A percentile compares a stretch with the other conserved stretches of the same genome.
Conservation (phyloP, 2,329 filamentous ascomycete genomes). For the Colletotrichum sp. region DNA sequence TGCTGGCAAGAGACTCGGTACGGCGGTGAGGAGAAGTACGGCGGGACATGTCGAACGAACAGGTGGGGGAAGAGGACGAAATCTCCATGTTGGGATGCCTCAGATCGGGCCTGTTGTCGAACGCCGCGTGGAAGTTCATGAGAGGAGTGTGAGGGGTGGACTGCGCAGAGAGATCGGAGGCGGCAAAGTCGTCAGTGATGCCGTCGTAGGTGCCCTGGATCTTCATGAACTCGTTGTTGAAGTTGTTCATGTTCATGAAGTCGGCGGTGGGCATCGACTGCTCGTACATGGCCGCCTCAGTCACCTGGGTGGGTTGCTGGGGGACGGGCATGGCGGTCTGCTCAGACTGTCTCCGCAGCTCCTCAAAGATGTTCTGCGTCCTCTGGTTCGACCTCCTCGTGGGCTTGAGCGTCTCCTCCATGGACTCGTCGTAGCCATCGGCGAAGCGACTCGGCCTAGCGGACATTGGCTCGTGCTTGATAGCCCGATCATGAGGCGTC, state of each 20-base stretch:
- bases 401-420: slow-evolving; percentile 71
- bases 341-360: slow-evolving; percentile 63
- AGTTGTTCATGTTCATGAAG: slow-evolving; percentile 59
- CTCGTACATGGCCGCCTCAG: slow-evolving; percentile 48
- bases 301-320: slow-evolving; percentile 13
- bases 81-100: slow-evolving; percentile 25
- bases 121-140: slow-evolving; percentile 47
- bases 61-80: slow-evolving; percentile 26
- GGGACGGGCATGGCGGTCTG: slow-evolving; percentile 42
- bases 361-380: slow-evolving; percentile 60
- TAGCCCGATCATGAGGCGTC: slow-evolving; percentile 59
- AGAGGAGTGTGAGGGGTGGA: slow-evolving; percentile 58
- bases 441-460: slow-evolving; percentile 55
- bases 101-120: slow-evolving; percentile 49
- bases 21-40: slow-evolving; percentile 52
- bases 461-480: slow-evolving; percentile 41
- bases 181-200: slow-evolving; percentile 38
- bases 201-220: slow-evolving; percentile 38
- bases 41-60: slow-evolving; percentile 27
- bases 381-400: slow-evolving; percentile 47
- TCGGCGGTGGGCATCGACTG: slow-evolving; percentile 59
- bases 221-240: slow-evolving; percentile 51
- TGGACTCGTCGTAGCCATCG: slow-evolving; percentile 68
- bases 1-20: slow-evolving; percentile 64
- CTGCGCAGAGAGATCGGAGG: slow-evolving; percentile 54